A percentile compares a stretch with the other conserved stretches of the same genome.
phyloP scores from a whole-genome alignment of 2,329 filamentous ascomycete genomes.

The Neofusicoccum ribis region DNA sequence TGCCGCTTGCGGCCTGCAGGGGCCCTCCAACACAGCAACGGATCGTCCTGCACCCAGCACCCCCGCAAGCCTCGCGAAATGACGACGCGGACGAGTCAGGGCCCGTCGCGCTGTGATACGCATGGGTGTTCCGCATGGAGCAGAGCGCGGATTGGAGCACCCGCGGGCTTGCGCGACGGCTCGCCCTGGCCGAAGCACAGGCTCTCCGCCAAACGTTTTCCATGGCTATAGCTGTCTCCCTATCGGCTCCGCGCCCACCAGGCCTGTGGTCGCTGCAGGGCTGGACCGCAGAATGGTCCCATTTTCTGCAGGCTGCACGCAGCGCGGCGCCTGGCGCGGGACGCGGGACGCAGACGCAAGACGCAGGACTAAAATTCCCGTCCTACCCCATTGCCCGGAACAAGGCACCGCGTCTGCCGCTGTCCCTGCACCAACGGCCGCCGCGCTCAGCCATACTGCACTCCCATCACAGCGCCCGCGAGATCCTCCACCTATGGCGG shows the following conservation, averaged over 20 bases:
- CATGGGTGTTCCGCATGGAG: background rate
- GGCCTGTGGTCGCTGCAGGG: background rate
- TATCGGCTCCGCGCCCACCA: background rate
- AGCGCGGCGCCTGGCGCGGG: conserved; percentile 1
- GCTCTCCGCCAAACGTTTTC: conserved; percentile 8
- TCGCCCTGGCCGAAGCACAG: conserved; percentile 3
- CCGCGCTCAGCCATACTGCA: background rate
- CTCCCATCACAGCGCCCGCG: background rate
- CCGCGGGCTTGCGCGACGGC: conserved; percentile 3
- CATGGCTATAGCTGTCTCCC: background rate
- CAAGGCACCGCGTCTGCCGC: background rate
- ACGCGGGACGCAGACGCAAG: background rate
- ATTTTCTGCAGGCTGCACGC: background rate
- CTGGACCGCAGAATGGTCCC: background rate
- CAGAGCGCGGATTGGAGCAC: background rate
- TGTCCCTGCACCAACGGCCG: background rate
- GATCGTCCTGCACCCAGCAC: background rate
- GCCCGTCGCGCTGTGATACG: background rate
- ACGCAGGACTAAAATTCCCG: background rate
- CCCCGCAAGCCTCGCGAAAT: background rate
- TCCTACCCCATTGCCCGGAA: background rate
- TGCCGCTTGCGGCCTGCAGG: conserved; percentile 6
- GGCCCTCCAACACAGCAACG: background rate
- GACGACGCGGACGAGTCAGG: conserved; percentile 1
- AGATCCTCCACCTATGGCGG: background rate